Evolutionary conservation across 2,329 filamentous ascomycete species (phyloP), one percentile per base, ranked within the genome.

Genomic region (Coniochaeta prunicola): DNA sequence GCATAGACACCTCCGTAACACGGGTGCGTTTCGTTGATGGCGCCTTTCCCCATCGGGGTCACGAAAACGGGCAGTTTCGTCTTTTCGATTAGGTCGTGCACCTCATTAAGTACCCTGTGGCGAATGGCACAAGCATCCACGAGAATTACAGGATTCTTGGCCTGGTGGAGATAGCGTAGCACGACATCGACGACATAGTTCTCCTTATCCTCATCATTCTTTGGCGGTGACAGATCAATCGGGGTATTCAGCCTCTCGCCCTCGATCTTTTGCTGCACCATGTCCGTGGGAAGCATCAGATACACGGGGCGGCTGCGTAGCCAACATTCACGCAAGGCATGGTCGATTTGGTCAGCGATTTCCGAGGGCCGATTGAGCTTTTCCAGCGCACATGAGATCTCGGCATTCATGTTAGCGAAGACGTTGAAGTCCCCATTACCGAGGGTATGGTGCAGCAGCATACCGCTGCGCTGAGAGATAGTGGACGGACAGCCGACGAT

Each of bases 1-100:
- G 89, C 88, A 70, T 96, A 96, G 5, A 96, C 89, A 63, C 92
- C 92, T 24, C 89, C 89, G 65, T 88, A 96, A 67, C 84, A 89
- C n/a, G 81, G 77, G 53, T 89, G 80, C 1, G 82, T 82, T 72
- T 96, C 91, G 66, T 94, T 82, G 53, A 96, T 82, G 21, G 89
- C 89, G 19, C 91, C 84, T 75, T 96, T 96, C 53, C 91, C 91
- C 89, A 96, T 96, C 2, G 91, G 90, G 0, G 91, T 89, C n/a
- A 92, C 89, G 66, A 94, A 96, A 0, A 90, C 88, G 4, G 92
- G 91, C 8, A 96, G 77, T 4, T 84, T 79, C 1, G 90, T 90
- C 71, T 87, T 90, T 61, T 87, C 78, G 57, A 96, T 77, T 17
- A 96, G 77, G 8, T 83, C 82, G 64, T 90, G 85, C 19, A 91